These are phyloP conservation scores for Backusella circina DNA, from an alignment of 192 early-diverging fungal species.

Conservation along the genomic window DNA sequence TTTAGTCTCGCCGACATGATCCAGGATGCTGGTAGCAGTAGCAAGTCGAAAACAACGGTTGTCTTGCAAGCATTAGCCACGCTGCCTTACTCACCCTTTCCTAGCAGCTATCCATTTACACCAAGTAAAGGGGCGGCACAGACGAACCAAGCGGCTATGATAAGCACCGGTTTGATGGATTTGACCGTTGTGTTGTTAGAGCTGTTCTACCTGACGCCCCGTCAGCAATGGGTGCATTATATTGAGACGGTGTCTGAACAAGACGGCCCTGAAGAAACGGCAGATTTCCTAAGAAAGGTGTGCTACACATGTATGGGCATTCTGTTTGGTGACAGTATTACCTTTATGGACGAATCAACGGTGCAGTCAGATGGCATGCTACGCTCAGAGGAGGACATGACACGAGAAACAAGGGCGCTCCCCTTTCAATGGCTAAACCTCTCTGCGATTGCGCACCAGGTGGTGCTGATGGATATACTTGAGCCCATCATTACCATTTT, in stretches of 20 bases:
- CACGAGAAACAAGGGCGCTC: background rate
- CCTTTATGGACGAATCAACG: background rate
- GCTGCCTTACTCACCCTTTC: slow-evolving; percentile 23
- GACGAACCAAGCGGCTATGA: slow-evolving; percentile 10
- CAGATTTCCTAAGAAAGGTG: slow-evolving; percentile 20
- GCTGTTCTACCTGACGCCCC: slow-evolving; percentile 28
- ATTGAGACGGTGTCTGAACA: background rate
- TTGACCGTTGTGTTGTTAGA: slow-evolving; percentile 32
- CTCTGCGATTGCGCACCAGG: slow-evolving; percentile 36
- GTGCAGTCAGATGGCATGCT: background rate
- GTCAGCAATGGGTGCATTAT: slow-evolving; percentile 19
- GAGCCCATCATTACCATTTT: slow-evolving; percentile 17
- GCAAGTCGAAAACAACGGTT: background rate
- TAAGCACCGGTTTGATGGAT: slow-evolving; percentile 32
- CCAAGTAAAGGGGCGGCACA: background rate
- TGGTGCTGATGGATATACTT: slow-evolving; percentile 28
- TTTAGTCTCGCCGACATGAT: background rate
- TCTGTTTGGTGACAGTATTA: slow-evolving; percentile 26
- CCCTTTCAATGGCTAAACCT: slow-evolving; percentile 40
- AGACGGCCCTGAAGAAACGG: slow-evolving; percentile 14
- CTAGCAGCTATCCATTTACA: slow-evolving; percentile 22
- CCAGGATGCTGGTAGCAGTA: background rate
- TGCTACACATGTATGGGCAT: slow-evolving; percentile 26
- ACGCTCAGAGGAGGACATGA: background rate
- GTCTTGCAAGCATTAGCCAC: slow-evolving; percentile 27